Conservation (phyloP, 139 green algal species). For the Auxenochlorella protothecoides region DNA sequence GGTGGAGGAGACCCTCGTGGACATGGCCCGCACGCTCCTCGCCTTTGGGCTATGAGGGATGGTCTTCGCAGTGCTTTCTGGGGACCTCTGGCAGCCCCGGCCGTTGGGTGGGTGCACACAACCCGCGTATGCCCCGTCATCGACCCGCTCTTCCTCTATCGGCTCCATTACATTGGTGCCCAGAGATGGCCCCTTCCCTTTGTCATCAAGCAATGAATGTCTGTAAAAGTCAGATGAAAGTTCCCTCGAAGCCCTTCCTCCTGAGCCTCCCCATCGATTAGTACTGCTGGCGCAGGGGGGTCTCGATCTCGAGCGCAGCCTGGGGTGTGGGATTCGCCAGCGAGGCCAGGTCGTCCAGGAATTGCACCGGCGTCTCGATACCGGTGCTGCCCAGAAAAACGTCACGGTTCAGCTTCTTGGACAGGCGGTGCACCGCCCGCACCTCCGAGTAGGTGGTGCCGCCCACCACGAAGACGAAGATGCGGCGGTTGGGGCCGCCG, state of each 20-base stretch:
- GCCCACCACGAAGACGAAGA: slow-evolving; percentile 83
- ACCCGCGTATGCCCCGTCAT: too few species aligned
- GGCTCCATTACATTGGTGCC: too few species aligned
- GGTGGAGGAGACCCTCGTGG: slow-evolving; percentile 24
- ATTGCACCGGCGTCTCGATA: slow-evolving; percentile 55
- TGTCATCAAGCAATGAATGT: too few species aligned
- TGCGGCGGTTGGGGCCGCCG: slow-evolving; percentile 14
- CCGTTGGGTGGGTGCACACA: too few species aligned
- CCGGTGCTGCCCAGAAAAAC: slow-evolving; percentile 69
- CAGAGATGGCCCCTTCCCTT: too few species aligned
- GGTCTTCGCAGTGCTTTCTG: too few species aligned
- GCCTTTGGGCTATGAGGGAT: too few species aligned
- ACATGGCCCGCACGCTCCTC: slow-evolving; percentile 26
- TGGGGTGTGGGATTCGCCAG: slow-evolving; percentile 6
- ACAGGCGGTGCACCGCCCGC: slow-evolving; percentile 66
- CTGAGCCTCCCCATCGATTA: neutral
- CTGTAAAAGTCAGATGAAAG: too few species aligned
- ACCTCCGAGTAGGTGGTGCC: slow-evolving; percentile 77
- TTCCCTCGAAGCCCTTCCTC: too few species aligned
- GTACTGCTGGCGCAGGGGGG: neutral
- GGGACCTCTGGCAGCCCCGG: too few species aligned
- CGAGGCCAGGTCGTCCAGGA: slow-evolving; percentile 45
- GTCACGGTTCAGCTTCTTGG: slow-evolving; percentile 43
- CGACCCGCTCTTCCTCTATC: too few species aligned
- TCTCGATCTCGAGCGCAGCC: slow-evolving; percentile 15